Evolutionary conservation across 192 early-diverging fungal species (phyloP), one percentile per base, ranked within the genome.

Genomic region (Umbelopsis ramanniana): DNA sequence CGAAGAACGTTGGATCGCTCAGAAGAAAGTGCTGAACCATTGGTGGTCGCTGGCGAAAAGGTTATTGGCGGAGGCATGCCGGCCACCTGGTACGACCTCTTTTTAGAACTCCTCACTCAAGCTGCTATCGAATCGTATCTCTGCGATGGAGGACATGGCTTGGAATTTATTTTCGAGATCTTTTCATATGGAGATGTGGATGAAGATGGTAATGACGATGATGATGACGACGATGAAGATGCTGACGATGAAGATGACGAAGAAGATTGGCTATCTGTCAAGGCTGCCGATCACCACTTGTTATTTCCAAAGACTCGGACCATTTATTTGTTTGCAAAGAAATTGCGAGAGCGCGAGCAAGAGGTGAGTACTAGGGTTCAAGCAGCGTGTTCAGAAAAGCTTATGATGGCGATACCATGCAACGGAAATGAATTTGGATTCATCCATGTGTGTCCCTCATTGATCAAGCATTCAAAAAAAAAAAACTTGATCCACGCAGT

Each of bases 101-200:
- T 87, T 72, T 57, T 87, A 21, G 85, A 87, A 55, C 70, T 87
- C 46, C 72, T 87, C 71, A 87, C 85, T 8, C 85, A 87, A 55
- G 85, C 85, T 3, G 83, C 82, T 9, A 83, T 87, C 37, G 83
- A 87, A 70, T 76, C 77, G 19, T 87, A 83, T 43, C 74, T 87
- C 23, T 87, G 85, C 35, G 85, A 87, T 76, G 79, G 76, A 9
- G 75, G 72, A 14, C 40, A 71, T 17, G 83, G 85, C 3, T 60
- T 84, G 26, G 85, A 87, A 8, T 73, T 76, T 8, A 80, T 87
- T 46, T 74, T 82, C 54, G 85, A 87, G 45, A 82, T 87, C 26
- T 87, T 87, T 52, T 84, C 83, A 0, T 87, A 84, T 70, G 85
- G 85, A 29, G 83, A 87, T 72, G 80, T 83, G 12, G 71, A 78